Conservation (phyloP, 495 filamentous ascomycete genomes). For the Filosporella fistucella region DNA sequence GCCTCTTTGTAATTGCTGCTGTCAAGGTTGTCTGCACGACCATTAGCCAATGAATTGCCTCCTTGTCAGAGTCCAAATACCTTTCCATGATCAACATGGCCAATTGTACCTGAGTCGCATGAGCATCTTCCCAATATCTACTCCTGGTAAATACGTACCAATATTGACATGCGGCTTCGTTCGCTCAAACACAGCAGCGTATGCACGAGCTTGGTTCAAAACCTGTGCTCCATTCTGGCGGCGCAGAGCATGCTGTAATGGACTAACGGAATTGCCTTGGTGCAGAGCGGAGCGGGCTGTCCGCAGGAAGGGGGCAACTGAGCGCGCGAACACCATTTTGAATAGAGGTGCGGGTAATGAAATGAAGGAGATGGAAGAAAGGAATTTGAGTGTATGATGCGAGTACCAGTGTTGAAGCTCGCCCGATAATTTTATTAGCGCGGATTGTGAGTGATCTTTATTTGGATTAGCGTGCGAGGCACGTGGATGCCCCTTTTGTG, state of each 20-base stretch:
- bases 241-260: slow-evolving; percentile 54
- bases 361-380: slow-evolving; percentile 7
- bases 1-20: slow-evolving; percentile 96
- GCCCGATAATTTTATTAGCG: slow-evolving; percentile 7
- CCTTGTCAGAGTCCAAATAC: slow-evolving; percentile 35
- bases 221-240: slow-evolving; percentile 62
- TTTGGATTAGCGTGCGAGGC: too few species aligned
- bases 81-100: slow-evolving; percentile 99
- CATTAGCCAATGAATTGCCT: slow-evolving; percentile 14
- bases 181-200: slow-evolving; percentile 80
- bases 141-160: slow-evolving; percentile 46
- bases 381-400: too few species aligned
- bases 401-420: too few species aligned
- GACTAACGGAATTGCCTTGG: slow-evolving; percentile 59
- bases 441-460: too few species aligned
- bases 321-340: slow-evolving; percentile 46
- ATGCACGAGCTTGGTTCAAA: slow-evolving; percentile 62
- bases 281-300: slow-evolving; percentile 59
- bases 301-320: slow-evolving; percentile 64
- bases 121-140: slow-evolving; percentile 9
- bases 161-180: slow-evolving; percentile 98
- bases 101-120: slow-evolving; percentile 75
- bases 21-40: slow-evolving; percentile 81
- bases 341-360: slow-evolving; percentile 6
- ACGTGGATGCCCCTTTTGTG: too few species aligned